Evolutionary conservation across 257 asterid genomes (phyloP).

Genomic region (Solanum medicagineum): DNA sequence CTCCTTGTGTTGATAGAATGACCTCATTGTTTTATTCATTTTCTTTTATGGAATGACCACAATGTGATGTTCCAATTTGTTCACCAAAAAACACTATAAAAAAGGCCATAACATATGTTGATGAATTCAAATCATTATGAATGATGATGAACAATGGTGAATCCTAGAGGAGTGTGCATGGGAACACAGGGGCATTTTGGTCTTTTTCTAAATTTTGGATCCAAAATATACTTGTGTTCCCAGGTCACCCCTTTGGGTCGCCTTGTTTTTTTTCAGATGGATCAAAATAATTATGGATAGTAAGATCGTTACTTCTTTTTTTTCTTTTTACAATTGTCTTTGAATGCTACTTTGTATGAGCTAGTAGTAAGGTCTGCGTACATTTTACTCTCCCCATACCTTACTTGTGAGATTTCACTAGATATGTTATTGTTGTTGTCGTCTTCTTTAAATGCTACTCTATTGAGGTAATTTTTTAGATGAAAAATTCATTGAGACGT

Average conservation of each 20-base stretch:
- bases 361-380: no score
- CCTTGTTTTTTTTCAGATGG: not conserved
- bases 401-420: no score
- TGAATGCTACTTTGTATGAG: no score
- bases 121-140: not conserved
- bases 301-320: not conserved
- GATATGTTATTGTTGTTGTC: no score
- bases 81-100: not conserved
- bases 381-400: rapidly evolving
- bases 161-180: constrained; percentile 24
- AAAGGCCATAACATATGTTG: not conserved
- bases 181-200: constrained; percentile 25
- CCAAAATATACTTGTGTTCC: constrained; percentile 30
- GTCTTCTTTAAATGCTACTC: no score
- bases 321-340: no score
- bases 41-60: not conserved
- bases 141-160: not conserved
- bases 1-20: constrained; percentile 23
- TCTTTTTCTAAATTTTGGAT: not conserved
- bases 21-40: constrained; percentile 7
- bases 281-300: no score
- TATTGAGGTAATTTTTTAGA: no score
- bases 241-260: constrained; percentile 43
- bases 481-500: no score
- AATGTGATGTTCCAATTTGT: not conserved